These are phyloP conservation scores for Malus hybrid DNA, from an alignment of 331 rosid species.

Conservation along the genomic window DNA sequence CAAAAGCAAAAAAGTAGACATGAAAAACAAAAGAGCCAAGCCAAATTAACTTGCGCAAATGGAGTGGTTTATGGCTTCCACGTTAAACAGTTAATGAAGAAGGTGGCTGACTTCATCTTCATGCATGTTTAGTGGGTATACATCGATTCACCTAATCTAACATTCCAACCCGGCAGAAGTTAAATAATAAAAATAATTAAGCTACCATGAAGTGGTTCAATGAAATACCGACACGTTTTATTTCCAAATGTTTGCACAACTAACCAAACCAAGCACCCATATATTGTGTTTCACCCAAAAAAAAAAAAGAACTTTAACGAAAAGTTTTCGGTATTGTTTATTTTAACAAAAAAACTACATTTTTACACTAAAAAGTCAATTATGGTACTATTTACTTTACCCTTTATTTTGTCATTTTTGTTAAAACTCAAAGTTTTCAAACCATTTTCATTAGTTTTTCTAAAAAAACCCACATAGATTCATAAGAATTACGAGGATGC, in stretches of 20 bases:
- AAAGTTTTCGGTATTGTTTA: no score
- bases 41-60: neutral
- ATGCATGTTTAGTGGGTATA: neutral
- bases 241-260: neutral
- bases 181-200: neutral
- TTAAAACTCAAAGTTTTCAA: no score
- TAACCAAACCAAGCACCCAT: neutral
- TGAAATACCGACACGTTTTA: neutral
- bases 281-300: neutral
- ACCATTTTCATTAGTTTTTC: no score
- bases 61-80: conserved; percentile 23
- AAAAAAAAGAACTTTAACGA: no score
- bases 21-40: neutral
- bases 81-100: neutral
- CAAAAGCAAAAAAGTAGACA: neutral
- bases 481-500: neutral
- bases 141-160: neutral
- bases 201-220: neutral
- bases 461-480: neutral
- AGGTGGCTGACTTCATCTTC: neutral
- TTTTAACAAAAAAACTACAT: no score
- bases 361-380: no score
- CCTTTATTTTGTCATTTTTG: no score
- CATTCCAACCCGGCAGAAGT: neutral
- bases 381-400: no score